Evolutionary conservation across 371 early-diverging fungal genomes (phyloP), one percentile per base, ranked within the genome.

Genomic region (Rhizopus sp.): DNA sequence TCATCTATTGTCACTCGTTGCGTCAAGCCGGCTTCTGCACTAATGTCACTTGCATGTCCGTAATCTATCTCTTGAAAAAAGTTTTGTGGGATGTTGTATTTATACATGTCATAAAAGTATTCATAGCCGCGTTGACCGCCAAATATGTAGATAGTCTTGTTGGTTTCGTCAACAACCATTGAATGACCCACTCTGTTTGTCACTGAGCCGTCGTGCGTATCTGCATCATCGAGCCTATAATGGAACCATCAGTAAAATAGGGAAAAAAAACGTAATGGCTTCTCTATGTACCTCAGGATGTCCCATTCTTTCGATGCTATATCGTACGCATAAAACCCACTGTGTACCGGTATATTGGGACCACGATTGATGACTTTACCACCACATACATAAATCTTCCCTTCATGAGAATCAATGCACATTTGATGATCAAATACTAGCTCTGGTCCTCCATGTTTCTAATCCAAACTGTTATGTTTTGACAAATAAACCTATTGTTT

Each of bases 341-440:
- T 88, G 75, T 92, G 95, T 16, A 75, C 72, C 8, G 81, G 86
- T 3, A 78, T 78, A 55, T 80, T 84, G 31, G 82, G 64, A 50
- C 86, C 85, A 13, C 70, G 62, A 40, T 69, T 75, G 23, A 94
- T 82, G 0, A 83, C 80, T 38, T 89, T 79, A 41, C 98, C 98
- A 39, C 98, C 98, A 80, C 94, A 96, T 4, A 95, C 82, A 68
- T 94, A 98, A 0, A 98, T 53, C 8, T 78, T 80, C 49, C 86
- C 83, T 8, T 67, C 62, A 4, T 78, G 71, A 4, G 88, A 59
- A 61, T 98, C 97, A 35, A 96, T 73, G 55, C 88, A 88, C 92
- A 98, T 94, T 77, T 98, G 97, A 63, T 96, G 91, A 68, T 98
- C 97, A 62, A 88, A 98, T 15, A 97, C 77, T 10, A 97, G 76